These are phyloP conservation scores for Cyclocybe aegerita DNA, from an alignment of 768 basidiomycete genomes.

Conservation along the genomic window DNA sequence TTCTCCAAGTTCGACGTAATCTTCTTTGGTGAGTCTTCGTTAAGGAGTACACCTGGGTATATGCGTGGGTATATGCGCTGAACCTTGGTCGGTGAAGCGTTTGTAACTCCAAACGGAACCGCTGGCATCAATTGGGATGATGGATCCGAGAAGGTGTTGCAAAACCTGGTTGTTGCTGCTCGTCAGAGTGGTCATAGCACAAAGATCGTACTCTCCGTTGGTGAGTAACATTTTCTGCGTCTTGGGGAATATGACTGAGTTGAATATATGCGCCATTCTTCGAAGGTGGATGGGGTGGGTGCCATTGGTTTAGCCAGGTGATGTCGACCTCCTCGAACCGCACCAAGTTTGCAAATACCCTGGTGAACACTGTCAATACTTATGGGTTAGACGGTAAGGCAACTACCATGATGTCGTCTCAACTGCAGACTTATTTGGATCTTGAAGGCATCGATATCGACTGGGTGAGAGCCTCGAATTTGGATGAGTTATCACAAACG, in stretches of 20 bases:
- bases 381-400: conserved; percentile 63
- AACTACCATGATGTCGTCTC: conserved; percentile 19
- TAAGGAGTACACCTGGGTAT: not conserved
- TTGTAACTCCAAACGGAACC: conserved; percentile 61
- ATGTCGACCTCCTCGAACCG: conserved; percentile 46
- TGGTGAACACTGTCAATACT: conserved; percentile 49
- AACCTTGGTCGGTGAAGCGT: conserved; percentile 40
- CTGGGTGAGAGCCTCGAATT: conserved; percentile 39
- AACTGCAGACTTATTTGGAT: conserved; percentile 30
- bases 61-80: not conserved
- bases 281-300: conserved; percentile 64
- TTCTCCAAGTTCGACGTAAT: conserved; percentile 65
- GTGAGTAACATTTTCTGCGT: conserved; percentile 32
- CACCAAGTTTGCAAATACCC: conserved; percentile 52
- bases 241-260: not conserved
- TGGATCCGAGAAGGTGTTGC: conserved; percentile 49
- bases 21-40: conserved; percentile 48
- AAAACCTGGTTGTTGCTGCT: conserved; percentile 52
- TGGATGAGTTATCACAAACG: not conserved
- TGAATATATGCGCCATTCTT: conserved; percentile 4
- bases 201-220: conserved; percentile 64
- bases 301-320: conserved; percentile 57
- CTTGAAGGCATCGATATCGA: conserved; percentile 46
- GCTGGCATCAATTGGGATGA: conserved; percentile 49
- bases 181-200: conserved; percentile 55